Evolutionary conservation across 2,329 filamentous ascomycete species (phyloP).

Genomic region (Ophiostoma sp.): DNA sequence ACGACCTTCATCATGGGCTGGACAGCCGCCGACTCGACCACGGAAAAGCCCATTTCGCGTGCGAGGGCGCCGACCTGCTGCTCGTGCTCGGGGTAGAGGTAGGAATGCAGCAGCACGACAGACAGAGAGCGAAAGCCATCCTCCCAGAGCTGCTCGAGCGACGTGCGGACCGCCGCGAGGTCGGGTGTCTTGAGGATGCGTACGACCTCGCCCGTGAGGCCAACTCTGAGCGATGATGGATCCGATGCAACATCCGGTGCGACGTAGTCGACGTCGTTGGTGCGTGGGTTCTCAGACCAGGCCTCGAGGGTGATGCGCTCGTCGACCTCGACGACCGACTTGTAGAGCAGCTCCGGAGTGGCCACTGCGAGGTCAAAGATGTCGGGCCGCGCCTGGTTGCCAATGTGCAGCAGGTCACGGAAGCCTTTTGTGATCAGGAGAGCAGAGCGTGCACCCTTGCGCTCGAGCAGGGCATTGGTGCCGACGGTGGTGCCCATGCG

Average conservation of each 20-base stretch:
- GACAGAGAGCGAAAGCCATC: constrained; percentile 45
- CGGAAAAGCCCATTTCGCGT: constrained; percentile 20
- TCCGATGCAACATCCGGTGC: constrained; percentile 28
- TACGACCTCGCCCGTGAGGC: constrained; percentile 51
- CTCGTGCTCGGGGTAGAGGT: constrained; percentile 27
- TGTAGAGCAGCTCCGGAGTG: constrained; percentile 81
- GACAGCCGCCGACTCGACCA: constrained; percentile 19
- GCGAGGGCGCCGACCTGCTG: constrained; percentile 22
- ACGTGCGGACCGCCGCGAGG: constrained; percentile 46
- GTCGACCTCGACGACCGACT: constrained; percentile 76
- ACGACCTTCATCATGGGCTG: constrained; percentile 58
- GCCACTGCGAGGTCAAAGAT: constrained; percentile 86
- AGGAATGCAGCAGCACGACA: constrained; percentile 35
- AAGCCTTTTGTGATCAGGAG: constrained; percentile 84
- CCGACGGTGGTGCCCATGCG: constrained; percentile 95
- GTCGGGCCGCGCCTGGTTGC: constrained; percentile 81
- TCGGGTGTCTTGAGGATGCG: constrained; percentile 49
- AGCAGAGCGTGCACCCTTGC: constrained; percentile 86
- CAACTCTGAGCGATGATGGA: constrained; percentile 29
- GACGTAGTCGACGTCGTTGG: constrained; percentile 10
- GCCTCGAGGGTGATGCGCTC: constrained; percentile 88
- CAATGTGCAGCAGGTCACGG: constrained; percentile 79
- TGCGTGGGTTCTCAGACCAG: constrained; percentile 35
- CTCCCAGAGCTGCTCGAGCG: constrained; percentile 56
- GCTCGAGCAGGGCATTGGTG: constrained; percentile 82